Conservation (phyloP, 495 filamentous ascomycete genomes). For the Daldinia caldariorum region DNA sequence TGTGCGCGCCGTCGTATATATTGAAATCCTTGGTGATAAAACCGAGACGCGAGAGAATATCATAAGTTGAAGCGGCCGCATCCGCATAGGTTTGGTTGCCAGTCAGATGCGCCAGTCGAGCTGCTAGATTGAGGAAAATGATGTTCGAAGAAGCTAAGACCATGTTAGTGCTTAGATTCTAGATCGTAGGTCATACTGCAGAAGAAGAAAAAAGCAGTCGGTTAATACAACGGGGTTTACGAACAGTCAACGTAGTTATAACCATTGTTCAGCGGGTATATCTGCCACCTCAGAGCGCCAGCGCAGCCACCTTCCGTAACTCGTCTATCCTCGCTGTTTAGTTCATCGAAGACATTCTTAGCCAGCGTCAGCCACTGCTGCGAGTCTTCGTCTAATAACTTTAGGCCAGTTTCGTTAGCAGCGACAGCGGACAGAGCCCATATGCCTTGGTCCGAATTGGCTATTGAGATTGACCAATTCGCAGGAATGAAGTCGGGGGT, state of each 20-base stretch:
- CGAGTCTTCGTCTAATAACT: slow-evolving; percentile 58
- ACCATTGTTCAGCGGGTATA: slow-evolving; percentile 73
- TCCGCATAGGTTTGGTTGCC: slow-evolving; percentile 74
- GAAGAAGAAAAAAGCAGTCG: background rate
- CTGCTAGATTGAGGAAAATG: slow-evolving; percentile 75
- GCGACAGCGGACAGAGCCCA: slow-evolving; percentile 75
- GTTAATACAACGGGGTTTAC: background rate
- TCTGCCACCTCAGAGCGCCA: slow-evolving; percentile 81
- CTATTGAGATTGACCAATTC: slow-evolving; percentile 74
- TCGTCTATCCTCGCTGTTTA: slow-evolving; percentile 59
- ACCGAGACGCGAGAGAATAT: slow-evolving; percentile 67
- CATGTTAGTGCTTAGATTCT: slow-evolving; percentile 12
- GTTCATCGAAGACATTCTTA: slow-evolving; percentile 75
- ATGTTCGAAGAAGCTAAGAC: slow-evolving; percentile 68
- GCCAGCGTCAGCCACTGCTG: slow-evolving; percentile 74
- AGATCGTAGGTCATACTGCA: background rate
- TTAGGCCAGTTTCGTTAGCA: slow-evolving; percentile 72
- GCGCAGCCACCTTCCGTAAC: slow-evolving; percentile 73
- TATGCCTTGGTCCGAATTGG: slow-evolving; percentile 80
- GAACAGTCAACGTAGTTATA: slow-evolving; percentile 81
- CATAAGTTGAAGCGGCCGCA: slow-evolving; percentile 70
- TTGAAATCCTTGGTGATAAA: slow-evolving; percentile 66
- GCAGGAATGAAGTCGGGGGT: slow-evolving; percentile 67
- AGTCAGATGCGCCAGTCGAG: slow-evolving; percentile 72
- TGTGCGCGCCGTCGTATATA: slow-evolving; percentile 73